Evolutionary conservation across 2,329 filamentous ascomycete genomes (phyloP), one percentile per base, ranked within the genome.

Genomic region (Cytospora schulzeri): DNA sequence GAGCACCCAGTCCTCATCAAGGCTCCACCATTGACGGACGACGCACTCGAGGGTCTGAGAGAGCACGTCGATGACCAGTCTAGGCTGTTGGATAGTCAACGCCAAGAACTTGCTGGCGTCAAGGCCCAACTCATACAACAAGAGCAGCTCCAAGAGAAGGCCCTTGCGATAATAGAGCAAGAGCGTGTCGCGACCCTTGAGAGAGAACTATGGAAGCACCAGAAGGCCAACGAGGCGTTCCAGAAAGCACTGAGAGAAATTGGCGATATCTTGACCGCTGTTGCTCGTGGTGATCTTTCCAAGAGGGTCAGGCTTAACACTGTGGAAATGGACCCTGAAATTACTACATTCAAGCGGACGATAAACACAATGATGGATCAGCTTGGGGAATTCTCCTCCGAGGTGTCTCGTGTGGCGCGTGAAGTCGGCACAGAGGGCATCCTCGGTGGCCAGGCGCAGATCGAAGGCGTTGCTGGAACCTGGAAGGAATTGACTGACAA

Each of bases 301-400:
- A 97, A 97, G 83, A 96, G 97, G 79, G 94, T 97, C 68, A 88
- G 94, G 73, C 96, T 98, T 76, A 95, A 97, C 75, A 91, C 91
- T 4, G 90, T 96, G 70, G 94, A 98, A 80, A 95, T 97, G 90
- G 94, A 98, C 82, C 93, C 93, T 31, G 94, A 98, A 83, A 98
- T 98, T 73, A 95, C 93, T 31, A 93, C 92, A 12, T 98, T 98
- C 83, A 98, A 98, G 80, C 89, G 92, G 72, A 97, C 94, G 67
- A 98, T 98, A 80, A 98, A 98, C 76, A 96, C 91, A 70, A 98
- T 98, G 94, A 96, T 98, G 87, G 94, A 98, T 75, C 94, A 97
- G 77, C 84, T 98, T 66, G 93, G 97, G 75, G 91, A 96, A 66
- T 98, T 98, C 77, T 94, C 94, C 69, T 96, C 92, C 77, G 93